Evolutionary conservation across 352 stramenopile genomes (phyloP).

Genomic region (Thraustotheca clavata): DNA sequence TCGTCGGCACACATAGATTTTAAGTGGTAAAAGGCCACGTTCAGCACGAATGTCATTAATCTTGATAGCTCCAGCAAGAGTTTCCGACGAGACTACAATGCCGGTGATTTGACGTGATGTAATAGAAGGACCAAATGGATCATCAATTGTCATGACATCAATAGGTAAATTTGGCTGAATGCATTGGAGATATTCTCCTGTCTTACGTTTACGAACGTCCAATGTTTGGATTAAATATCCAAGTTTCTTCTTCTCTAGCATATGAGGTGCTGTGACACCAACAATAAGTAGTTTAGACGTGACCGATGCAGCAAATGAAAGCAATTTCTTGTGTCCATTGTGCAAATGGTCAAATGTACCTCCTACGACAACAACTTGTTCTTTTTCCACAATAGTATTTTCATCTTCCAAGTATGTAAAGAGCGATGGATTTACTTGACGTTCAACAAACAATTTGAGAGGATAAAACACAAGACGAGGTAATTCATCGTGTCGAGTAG

Average conservation of each 20-base stretch:
- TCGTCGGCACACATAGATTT: conserved; percentile 69
- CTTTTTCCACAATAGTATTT: conserved; percentile 38
- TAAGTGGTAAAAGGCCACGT: conserved; percentile 43
- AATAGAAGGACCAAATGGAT: conserved; percentile 80
- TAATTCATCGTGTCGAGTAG: conserved; percentile 42
- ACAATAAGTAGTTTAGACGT: conserved; percentile 44
- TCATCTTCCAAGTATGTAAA: conserved; percentile 73
- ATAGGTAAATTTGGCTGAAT: conserved; percentile 55
- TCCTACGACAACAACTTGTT: conserved; percentile 60
- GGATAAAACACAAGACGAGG: conserved; percentile 52
- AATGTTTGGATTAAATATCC: conserved; percentile 62
- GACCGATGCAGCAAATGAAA: conserved; percentile 63
- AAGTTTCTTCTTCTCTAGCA: conserved; percentile 73
- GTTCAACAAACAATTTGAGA: conserved; percentile 40
- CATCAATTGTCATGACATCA: conserved; percentile 67
- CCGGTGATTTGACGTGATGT: conserved; percentile 53
- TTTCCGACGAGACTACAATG: conserved; percentile 84
- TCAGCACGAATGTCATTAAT: conserved; percentile 73
- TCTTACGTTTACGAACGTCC: conserved; percentile 40
- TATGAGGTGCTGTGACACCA: conserved; percentile 67
- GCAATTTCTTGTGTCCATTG: conserved; percentile 87
- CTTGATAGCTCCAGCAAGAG: conserved; percentile 59
- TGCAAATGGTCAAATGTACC: conserved; percentile 89
- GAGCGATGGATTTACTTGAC: conserved; percentile 35
- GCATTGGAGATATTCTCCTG: conserved; percentile 49